Evolutionary conservation across 2,329 filamentous ascomycete genomes (phyloP), one percentile per base, ranked within the genome.

Genomic region (Ophiostoma pallidulum): DNA sequence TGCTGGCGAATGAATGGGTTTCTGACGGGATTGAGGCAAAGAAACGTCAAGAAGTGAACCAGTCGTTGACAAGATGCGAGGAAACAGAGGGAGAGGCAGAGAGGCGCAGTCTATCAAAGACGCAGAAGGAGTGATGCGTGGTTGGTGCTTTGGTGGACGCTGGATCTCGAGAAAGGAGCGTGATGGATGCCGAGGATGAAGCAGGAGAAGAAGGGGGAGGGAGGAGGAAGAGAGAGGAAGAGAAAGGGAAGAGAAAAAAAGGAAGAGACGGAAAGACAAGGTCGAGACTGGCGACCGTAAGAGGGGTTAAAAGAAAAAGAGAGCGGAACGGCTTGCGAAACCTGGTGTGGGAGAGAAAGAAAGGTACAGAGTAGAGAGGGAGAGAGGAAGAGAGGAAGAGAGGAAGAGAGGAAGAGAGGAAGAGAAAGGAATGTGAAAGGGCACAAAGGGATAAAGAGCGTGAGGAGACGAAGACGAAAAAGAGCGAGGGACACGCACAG

Each of bases 91-190:
- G 41, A 39, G n/a, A n/a, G n/a, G 33, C 54, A 49, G 51, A 46
- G 51, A 56, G 44, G 58, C 57, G 66, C 64, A 52, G 65, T 73
- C 72, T 75, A 57, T 75, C 71, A 73, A 75, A 74, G 72, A 74
- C 67, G 64, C 68, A 61, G 59, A 65, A 64, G 53, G 62, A 62
- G 61, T 67, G 63, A 64, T 66, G 62, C 59, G 59, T 58, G 47
- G 52, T 56, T 57, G 54, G 55, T 53, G 46, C 48, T 54, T 56
- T n/a, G n/a, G 51, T 56, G 52, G 41, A 54, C 51, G 54, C 37
- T 35, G 39, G 36, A 28, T 47, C 44, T 51, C 39, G 41, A 47
- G 41, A 52, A 54, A 49, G 52, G 56, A 57, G 36, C 32, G 44
- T 51, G 45, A 6, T 31, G 22, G 22, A 22, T 45, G 42, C 33